Conservation (phyloP, 2,329 filamentous ascomycete genomes). For the Penicillium sp. region DNA sequence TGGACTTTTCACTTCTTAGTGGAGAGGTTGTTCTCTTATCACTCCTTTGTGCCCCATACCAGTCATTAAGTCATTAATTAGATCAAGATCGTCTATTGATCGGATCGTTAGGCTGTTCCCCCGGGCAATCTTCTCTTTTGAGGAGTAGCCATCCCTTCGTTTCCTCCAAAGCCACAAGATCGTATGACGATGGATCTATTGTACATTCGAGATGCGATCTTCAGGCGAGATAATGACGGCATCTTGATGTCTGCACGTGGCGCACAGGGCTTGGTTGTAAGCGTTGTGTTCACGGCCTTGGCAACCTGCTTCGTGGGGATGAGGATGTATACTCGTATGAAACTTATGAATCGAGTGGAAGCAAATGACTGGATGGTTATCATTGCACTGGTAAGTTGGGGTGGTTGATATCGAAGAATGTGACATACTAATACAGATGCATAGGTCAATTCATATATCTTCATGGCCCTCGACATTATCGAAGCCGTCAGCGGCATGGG, state of each 20-base stretch:
- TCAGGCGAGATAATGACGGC: slow-evolving; percentile 18
- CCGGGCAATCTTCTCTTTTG: background rate
- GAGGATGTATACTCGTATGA: slow-evolving; percentile 36
- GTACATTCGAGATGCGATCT: slow-evolving; percentile 17
- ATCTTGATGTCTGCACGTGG: slow-evolving; percentile 30
- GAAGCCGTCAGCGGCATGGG: slow-evolving; percentile 40
- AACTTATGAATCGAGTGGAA: slow-evolving; percentile 35
- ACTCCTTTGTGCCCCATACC: background rate
- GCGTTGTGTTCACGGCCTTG: slow-evolving; percentile 34
- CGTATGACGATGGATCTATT: slow-evolving; percentile 18
- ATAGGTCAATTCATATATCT: slow-evolving; percentile 35
- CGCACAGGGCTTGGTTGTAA: slow-evolving; percentile 28
- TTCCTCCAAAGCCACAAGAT: background rate
- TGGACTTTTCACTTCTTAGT: background rate
- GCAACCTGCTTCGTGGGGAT: slow-evolving; percentile 32
- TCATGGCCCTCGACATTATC: slow-evolving; percentile 37
- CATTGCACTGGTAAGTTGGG: slow-evolving; percentile 31
- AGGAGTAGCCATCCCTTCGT: background rate
- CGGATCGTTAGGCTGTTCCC: background rate
- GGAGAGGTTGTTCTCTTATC: slow-evolving; percentile 6
- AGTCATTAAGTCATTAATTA: background rate
- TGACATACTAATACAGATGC: background rate
- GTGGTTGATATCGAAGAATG: background rate
- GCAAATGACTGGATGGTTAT: slow-evolving; percentile 41
- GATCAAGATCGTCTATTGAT: background rate